These are phyloP conservation scores for Macrocybe sp. DNA, from an alignment of 1,284 basidiomycete species.

Conservation along the genomic window DNA sequence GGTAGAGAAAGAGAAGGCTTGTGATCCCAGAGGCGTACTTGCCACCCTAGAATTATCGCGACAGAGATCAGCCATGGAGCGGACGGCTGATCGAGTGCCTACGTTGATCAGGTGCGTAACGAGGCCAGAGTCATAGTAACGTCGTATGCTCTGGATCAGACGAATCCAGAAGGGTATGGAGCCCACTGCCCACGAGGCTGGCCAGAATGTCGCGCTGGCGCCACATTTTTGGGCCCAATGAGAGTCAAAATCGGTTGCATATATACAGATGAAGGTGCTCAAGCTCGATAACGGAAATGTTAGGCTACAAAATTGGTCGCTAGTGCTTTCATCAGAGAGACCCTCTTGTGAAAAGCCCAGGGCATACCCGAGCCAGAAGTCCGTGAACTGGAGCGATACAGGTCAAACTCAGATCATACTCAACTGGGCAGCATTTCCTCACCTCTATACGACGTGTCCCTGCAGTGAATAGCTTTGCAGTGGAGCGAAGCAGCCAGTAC, in stretches of 20 bases:
- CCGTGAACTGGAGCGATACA: conserved; percentile 49
- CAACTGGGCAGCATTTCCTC: conserved; percentile 19
- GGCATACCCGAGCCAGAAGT: conserved; percentile 78
- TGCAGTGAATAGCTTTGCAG: conserved; percentile 61
- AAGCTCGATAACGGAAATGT: conserved; percentile 71
- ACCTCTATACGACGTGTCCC: conserved; percentile 75
- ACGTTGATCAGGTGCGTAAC: conserved; percentile 86
- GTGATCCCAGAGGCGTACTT: conserved; percentile 73
- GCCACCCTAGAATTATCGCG: conserved; percentile 51
- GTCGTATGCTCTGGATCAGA: conserved; percentile 81
- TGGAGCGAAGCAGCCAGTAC: conserved; percentile 73
- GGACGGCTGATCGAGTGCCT: conserved; percentile 12
- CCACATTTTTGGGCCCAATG: conserved; percentile 40
- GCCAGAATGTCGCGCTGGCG: conserved; percentile 47
- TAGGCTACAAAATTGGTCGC: conserved; percentile 82
- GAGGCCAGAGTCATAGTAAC: conserved; percentile 75
- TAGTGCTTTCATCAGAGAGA: conserved; percentile 27
- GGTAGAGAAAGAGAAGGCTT: conserved; percentile 60
- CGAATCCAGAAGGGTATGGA: conserved; percentile 67
- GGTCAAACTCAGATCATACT: not conserved
- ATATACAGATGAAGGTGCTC: conserved; percentile 72
- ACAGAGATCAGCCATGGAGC: not conserved
- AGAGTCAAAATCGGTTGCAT: conserved; percentile 48
- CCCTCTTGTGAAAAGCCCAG: conserved; percentile 1
- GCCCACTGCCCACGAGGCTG: conserved; percentile 50